Percentiles rank a stretch among this genome's conserved stretches.
Conservation (phyloP, 305 asterid species). For the Ajuga reptans region DNA sequence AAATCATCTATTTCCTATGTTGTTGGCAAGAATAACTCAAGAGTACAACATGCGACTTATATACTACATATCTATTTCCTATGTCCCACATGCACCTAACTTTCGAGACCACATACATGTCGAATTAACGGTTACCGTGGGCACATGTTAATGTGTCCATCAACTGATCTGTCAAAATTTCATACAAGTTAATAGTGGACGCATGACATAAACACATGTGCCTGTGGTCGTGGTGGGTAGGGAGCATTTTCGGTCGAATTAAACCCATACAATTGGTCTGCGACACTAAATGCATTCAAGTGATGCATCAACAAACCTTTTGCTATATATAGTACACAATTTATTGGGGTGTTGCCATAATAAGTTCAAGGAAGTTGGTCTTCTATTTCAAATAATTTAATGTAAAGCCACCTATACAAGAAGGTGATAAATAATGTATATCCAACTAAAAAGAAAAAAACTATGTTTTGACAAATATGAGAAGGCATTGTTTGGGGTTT, state of each 20-base stretch:
- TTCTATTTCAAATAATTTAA: not conserved
- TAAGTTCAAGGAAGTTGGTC: not conserved
- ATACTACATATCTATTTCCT: no score
- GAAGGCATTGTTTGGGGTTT: not conserved
- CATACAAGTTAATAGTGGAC: no score
- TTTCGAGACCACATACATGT: not conserved
- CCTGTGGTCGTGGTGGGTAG: no score
- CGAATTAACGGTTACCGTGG: no score
- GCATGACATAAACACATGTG: no score
- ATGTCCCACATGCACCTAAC: not conserved
- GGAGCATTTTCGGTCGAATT: not conserved
- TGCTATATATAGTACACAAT: not conserved
- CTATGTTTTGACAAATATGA: not conserved
- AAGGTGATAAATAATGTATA: not conserved
- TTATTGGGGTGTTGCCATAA: conserved; percentile 1
- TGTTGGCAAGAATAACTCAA: not conserved
- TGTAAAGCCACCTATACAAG: not conserved
- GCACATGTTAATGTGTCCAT: no score
- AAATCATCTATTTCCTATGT: not conserved
- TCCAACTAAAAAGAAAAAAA: not conserved
- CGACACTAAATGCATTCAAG: conserved; percentile 1
- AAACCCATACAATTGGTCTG: not conserved
- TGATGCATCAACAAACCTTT: conserved; percentile 9
- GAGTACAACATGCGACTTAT: not conserved
- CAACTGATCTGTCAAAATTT: no score